A percentile compares a stretch with the other conserved stretches of the same genome.
Conservation (phyloP, 495 filamentous ascomycete species). For the Talaromyces borbonicus region DNA sequence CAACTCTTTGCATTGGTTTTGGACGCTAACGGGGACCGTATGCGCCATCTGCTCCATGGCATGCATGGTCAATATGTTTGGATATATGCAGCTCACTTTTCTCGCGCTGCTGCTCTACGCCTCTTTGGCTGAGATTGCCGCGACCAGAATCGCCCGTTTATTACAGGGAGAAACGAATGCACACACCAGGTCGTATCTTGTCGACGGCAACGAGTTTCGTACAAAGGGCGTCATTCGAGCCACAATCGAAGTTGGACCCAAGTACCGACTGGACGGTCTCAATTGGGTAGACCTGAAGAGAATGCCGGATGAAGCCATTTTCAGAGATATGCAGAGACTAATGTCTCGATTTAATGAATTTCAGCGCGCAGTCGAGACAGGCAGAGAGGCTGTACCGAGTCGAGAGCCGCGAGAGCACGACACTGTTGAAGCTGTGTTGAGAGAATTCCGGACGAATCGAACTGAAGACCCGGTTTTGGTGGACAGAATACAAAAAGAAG, state of each 20-base stretch:
- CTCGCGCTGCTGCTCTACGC: constrained; percentile 17
- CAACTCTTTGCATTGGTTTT: constrained; percentile 15
- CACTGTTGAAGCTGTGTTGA: neutral
- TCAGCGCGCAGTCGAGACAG: neutral
- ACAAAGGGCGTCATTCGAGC: constrained; percentile 17
- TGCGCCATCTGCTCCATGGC: constrained; percentile 19
- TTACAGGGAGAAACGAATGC: constrained; percentile 16
- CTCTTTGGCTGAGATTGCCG: constrained; percentile 18
- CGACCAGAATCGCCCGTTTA: constrained; percentile 16
- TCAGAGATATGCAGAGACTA: constrained; percentile 17
- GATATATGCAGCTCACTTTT: constrained; percentile 18
- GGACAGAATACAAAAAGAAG: neutral
- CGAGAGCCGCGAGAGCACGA: neutral
- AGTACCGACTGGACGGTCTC: constrained; percentile 14
- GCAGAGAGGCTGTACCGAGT: neutral
- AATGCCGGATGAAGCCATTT: constrained; percentile 14
- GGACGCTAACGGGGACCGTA: constrained; percentile 17
- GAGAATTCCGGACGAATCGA: neutral
- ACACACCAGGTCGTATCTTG: neutral
- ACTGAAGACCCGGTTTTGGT: neutral
- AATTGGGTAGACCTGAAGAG: constrained; percentile 18
- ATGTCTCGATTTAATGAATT: constrained; percentile 8
- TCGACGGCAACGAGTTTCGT: constrained; percentile 13
- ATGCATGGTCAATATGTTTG: constrained; percentile 25
- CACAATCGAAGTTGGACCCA: constrained; percentile 11